phyloP scores from a whole-genome alignment of 768 basidiomycete genomes.

The Psilocybe azurescens region DNA sequence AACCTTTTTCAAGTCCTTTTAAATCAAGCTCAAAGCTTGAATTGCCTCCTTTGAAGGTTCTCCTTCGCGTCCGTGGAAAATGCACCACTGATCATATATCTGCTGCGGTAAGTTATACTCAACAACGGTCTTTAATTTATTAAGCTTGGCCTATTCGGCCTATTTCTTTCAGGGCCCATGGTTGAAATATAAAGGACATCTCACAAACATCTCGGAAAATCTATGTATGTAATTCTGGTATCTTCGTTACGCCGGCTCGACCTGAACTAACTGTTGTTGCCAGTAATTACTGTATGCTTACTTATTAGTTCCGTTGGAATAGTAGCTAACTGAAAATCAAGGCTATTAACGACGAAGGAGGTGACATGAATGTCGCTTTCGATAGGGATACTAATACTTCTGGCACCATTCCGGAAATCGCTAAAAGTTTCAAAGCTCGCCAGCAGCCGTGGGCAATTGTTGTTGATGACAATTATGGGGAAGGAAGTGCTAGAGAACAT shows the following conservation, averaged over 20 bases:
- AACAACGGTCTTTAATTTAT: neutral
- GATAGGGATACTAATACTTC: constrained; percentile 67
- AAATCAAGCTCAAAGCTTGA: constrained; percentile 63
- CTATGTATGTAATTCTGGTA: constrained; percentile 59
- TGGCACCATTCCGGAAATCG: constrained; percentile 90
- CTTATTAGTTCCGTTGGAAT: neutral
- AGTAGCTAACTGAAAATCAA: constrained; percentile 27
- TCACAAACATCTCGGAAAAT: constrained; percentile 97
- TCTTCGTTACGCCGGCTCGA: neutral
- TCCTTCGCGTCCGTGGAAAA: constrained; percentile 95
- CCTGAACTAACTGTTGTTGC: constrained; percentile 2
- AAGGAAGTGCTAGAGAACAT: constrained; percentile 97
- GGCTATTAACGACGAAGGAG: constrained; percentile 95
- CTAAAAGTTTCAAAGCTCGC: constrained; percentile 85
- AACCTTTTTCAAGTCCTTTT: constrained; percentile 87
- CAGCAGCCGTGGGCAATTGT: constrained; percentile 91
- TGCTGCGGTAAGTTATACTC: constrained; percentile 70
- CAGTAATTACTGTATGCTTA: constrained; percentile 80
- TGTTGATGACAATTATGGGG: constrained; percentile 97
- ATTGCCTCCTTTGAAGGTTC: constrained; percentile 79
- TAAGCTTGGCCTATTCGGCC: neutral
- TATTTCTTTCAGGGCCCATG: constrained; percentile 76
- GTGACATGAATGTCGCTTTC: constrained; percentile 90
- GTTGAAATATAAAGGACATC: constrained; percentile 98
- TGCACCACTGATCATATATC: constrained; percentile 99